Percentiles rank a stretch among this genome's conserved stretches.
phyloP scores from a whole-genome alignment of 2,329 filamentous ascomycete species.

The Verticillium dahliae region DNA sequence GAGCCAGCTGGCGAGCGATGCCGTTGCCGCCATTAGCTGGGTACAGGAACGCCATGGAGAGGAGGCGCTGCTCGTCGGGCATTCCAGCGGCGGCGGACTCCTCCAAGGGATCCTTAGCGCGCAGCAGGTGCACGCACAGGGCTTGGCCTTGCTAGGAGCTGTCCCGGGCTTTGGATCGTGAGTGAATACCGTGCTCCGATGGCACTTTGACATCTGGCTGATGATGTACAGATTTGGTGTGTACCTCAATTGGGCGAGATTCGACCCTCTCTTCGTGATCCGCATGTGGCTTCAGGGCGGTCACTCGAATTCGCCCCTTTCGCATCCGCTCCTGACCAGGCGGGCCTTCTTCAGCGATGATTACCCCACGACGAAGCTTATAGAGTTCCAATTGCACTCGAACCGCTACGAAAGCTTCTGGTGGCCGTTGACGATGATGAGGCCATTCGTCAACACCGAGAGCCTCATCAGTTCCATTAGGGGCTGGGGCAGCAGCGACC shows the following conservation, averaged over 20 bases:
- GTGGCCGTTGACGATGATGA: conserved; percentile 44
- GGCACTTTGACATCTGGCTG: conserved; percentile 6
- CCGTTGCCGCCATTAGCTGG: conserved; percentile 33
- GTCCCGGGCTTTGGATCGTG: conserved; percentile 43
- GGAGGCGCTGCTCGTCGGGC: conserved; percentile 38
- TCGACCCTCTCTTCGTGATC: conserved; percentile 41
- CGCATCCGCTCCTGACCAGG: conserved; percentile 39
- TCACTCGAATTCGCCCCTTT: conserved; percentile 45
- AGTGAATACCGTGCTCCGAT: conserved; percentile 13
- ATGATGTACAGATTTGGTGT: conserved; percentile 22
- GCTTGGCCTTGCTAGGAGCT: conserved; percentile 37
- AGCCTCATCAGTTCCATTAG: conserved; percentile 31
- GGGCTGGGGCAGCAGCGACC: conserved; percentile 18
- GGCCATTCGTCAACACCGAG: conserved; percentile 31
- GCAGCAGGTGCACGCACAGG: conserved; percentile 30
- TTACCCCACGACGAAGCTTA: conserved; percentile 31
- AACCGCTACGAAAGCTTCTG: conserved; percentile 44
- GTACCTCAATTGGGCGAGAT: conserved; percentile 36
- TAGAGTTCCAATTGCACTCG: conserved; percentile 33
- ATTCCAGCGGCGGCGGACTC: conserved; percentile 45
- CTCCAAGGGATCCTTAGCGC: conserved; percentile 40
- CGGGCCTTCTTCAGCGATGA: conserved; percentile 42
- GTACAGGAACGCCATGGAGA: conserved; percentile 23
- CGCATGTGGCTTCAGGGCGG: conserved; percentile 37
- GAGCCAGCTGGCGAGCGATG: conserved; percentile 33